Percentiles rank a stretch among this genome's conserved stretches.
phyloP scores from a whole-genome alignment of 371 early-diverging fungal genomes.

The Syncephalastrum monosporum region DNA sequence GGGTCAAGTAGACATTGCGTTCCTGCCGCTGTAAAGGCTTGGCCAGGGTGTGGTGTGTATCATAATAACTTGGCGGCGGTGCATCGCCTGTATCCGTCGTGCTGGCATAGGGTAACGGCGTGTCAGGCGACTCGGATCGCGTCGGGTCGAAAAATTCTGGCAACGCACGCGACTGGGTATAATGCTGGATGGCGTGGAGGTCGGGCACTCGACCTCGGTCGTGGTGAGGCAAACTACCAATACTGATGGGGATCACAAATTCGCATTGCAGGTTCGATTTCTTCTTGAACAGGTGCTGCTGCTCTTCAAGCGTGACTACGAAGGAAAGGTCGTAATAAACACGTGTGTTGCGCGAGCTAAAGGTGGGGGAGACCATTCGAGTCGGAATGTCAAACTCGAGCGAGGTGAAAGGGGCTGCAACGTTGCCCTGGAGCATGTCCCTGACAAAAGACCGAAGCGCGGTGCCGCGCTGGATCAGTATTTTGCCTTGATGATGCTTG shows the following conservation, averaged over 20 bases:
- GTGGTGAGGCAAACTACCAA: constrained; percentile 91
- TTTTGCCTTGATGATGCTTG: constrained; percentile 50
- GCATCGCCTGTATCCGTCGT: too few species aligned
- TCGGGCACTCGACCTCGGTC: constrained; percentile 36
- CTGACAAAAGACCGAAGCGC: constrained; percentile 39
- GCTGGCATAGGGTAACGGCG: too few species aligned
- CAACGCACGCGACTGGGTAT: constrained; percentile 25
- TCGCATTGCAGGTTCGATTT: constrained; percentile 15
- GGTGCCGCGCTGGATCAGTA: constrained; percentile 45
- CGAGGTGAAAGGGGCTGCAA: constrained; percentile 13
- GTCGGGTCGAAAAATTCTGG: constrained; percentile 36
- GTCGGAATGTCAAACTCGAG: constrained; percentile 38
- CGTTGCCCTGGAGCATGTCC: constrained; percentile 25
- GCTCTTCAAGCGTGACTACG: constrained; percentile 25
- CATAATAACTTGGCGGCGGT: constrained; percentile 1
- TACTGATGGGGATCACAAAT: constrained; percentile 54
- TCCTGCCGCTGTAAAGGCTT: constrained; percentile 2
- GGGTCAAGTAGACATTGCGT: constrained; percentile 9
- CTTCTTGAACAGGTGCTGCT: constrained; percentile 37
- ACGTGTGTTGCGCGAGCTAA: constrained; percentile 43
- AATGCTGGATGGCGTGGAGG: constrained; percentile 28
- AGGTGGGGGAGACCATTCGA: constrained; percentile 42
- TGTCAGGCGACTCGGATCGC: not conserved
- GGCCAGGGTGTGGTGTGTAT: not conserved
- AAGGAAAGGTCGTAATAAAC: constrained; percentile 39